Percentiles rank a stretch among this genome's conserved stretches.
phyloP scores from a whole-genome alignment of 2,329 filamentous ascomycete species.

The Cercospora berteroae region DNA sequence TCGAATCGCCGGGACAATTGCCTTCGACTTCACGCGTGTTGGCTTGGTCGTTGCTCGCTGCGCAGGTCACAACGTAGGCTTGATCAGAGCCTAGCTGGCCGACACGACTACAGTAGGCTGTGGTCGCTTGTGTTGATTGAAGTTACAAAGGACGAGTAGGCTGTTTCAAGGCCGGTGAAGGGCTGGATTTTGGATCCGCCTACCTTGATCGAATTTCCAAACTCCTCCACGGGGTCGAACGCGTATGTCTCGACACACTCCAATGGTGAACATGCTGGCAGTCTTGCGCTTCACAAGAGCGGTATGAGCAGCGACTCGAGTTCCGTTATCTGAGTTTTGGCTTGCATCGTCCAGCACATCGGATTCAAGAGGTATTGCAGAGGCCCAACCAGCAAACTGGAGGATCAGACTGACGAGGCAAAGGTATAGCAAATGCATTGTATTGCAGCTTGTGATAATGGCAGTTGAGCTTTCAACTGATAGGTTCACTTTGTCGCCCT shows the following conservation, averaged over 20 bases:
- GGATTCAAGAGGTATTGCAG: not conserved
- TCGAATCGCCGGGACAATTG: not conserved
- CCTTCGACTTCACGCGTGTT: not conserved
- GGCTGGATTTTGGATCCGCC: no score
- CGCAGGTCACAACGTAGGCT: not conserved
- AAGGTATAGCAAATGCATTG: not conserved
- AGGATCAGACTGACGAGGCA: not conserved
- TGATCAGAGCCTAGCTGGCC: not conserved
- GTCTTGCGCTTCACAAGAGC: not conserved
- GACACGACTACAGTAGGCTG: not conserved
- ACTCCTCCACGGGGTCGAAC: not conserved
- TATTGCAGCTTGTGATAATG: not conserved
- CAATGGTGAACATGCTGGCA: not conserved
- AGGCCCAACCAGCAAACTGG: not conserved
- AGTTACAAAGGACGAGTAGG: no score
- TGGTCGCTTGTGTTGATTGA: not conserved
- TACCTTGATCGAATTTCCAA: not conserved
- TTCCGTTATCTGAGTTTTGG: not conserved
- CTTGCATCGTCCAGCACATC: not conserved
- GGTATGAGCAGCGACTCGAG: not conserved
- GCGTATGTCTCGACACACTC: not conserved
- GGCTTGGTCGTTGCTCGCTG: not conserved
- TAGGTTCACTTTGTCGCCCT: not conserved
- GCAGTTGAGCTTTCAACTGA: not conserved
- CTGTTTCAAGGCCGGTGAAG: no score